phyloP scores from a whole-genome alignment of 1,284 basidiomycete genomes.

The Exobasidium cylindrosporum region DNA sequence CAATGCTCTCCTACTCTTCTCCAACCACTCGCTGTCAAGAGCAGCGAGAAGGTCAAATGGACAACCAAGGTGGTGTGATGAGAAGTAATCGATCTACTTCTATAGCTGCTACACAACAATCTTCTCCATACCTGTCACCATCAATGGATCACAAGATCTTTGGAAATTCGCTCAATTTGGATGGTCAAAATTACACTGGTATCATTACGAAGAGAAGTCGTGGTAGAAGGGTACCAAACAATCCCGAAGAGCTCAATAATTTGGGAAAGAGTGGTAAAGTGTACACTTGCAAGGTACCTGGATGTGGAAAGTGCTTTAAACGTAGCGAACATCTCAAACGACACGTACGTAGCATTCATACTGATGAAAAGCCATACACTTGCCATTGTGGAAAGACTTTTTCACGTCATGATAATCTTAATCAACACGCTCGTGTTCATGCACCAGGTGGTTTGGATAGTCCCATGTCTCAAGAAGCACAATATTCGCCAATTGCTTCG shows the following conservation, averaged over 20 bases:
- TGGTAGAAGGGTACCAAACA: conserved; percentile 47
- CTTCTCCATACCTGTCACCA: conserved; percentile 5
- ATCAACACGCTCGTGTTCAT: conserved; percentile 50
- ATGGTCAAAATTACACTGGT: conserved; percentile 26
- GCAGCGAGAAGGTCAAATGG: conserved; percentile 5
- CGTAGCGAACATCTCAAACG: conserved; percentile 50
- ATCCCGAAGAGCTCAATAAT: conserved; percentile 49
- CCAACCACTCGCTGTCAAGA: neutral
- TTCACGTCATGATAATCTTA: conserved; percentile 49
- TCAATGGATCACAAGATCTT: neutral
- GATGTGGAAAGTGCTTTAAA: conserved; percentile 51
- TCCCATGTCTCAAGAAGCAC: neutral
- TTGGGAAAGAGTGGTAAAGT: conserved; percentile 51
- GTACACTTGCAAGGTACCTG: conserved; percentile 51
- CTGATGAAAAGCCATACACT: conserved; percentile 49
- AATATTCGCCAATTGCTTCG: too few species aligned
- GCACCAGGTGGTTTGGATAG: conserved; percentile 1
- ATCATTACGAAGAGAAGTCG: conserved; percentile 50
- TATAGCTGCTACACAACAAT: conserved; percentile 20
- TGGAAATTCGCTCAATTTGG: neutral
- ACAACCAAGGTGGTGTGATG: conserved; percentile 17
- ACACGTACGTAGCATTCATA: conserved; percentile 50
- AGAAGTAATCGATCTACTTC: conserved; percentile 11
- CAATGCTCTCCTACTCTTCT: conserved; percentile 29
- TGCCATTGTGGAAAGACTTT: conserved; percentile 49